Conservation (phyloP, 2,329 filamentous ascomycete genomes). For the Trichoderma citrinoviride region DNA sequence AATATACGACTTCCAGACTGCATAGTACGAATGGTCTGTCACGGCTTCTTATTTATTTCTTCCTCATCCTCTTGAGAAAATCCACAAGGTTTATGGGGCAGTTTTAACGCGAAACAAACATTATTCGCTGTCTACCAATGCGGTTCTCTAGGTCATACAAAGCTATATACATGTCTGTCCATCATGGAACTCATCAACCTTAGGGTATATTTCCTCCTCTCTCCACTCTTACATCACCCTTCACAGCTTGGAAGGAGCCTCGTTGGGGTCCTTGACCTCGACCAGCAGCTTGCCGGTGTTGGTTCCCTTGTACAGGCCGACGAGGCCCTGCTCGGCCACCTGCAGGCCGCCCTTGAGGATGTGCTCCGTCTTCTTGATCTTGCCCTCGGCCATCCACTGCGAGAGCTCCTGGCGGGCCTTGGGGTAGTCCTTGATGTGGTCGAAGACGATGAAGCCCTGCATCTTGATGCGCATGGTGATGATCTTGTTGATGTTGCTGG, state of each 20-base stretch:
- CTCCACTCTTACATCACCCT: background rate
- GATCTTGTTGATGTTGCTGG: conserved; percentile 53
- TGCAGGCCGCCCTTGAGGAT: conserved; percentile 67
- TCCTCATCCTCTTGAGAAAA: too few relatives aligned
- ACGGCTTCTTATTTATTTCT: too few relatives aligned
- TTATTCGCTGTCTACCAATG: conserved; percentile 1
- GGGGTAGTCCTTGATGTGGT: conserved; percentile 58
- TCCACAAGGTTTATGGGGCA: too few relatives aligned
- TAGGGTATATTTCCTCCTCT: background rate
- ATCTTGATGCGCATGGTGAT: conserved; percentile 57
- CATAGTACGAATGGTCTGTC: too few relatives aligned
- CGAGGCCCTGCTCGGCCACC: conserved; percentile 60
- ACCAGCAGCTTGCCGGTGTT: conserved; percentile 69
- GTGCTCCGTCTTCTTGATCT: conserved; percentile 68
- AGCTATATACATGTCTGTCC: conserved; percentile 12
- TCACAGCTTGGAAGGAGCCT: conserved; percentile 27
- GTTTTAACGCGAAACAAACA: background rate
- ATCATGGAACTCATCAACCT: background rate
- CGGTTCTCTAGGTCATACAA: background rate
- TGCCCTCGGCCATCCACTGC: conserved; percentile 68
- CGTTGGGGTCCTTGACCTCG: conserved; percentile 45
- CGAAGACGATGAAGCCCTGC: conserved; percentile 72
- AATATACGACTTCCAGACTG: too few relatives aligned
- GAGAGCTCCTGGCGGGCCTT: conserved; percentile 59
- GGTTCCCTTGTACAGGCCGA: conserved; percentile 63